Conservation (phyloP, 148 eudicot species). For the Fagopyrum homotropicum region DNA sequence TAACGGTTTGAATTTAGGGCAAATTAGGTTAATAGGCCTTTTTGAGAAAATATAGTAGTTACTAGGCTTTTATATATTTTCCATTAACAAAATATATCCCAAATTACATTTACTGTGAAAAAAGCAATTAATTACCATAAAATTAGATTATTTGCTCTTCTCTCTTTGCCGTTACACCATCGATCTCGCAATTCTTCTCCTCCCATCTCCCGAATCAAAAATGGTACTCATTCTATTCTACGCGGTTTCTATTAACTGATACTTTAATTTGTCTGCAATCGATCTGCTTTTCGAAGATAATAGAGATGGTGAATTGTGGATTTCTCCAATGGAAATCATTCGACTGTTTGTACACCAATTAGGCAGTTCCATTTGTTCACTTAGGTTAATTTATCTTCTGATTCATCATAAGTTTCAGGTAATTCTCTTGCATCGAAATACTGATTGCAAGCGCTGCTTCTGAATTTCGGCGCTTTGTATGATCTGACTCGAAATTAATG, state of each 20-base stretch:
- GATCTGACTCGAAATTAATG: constrained; percentile 20
- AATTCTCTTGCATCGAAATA: constrained; percentile 20
- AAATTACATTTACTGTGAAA: too few relatives aligned
- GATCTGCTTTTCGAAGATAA: not conserved
- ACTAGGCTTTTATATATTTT: too few relatives aligned
- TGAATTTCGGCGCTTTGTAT: constrained; percentile 17
- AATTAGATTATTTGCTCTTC: too few relatives aligned
- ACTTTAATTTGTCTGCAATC: not conserved
- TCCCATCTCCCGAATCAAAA: not conserved
- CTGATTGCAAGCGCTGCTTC: constrained; percentile 23
- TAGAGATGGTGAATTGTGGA: not conserved
- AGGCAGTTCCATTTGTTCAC: not conserved
- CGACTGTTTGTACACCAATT: too few relatives aligned
- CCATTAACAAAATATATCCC: too few relatives aligned
- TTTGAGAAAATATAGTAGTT: too few relatives aligned
- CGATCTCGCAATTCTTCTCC: too few relatives aligned
- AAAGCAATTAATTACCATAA: too few relatives aligned
- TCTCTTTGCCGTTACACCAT: too few relatives aligned
- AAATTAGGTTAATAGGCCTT: too few relatives aligned
- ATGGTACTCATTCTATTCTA: not conserved
- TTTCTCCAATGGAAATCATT: not conserved
- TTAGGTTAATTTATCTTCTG: not conserved
- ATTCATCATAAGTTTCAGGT: not conserved
- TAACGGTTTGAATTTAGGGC: too few relatives aligned
- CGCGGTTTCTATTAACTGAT: not conserved